Conservation (phyloP, 2,329 filamentous ascomycete genomes). For the Simplicillium sp. region DNA sequence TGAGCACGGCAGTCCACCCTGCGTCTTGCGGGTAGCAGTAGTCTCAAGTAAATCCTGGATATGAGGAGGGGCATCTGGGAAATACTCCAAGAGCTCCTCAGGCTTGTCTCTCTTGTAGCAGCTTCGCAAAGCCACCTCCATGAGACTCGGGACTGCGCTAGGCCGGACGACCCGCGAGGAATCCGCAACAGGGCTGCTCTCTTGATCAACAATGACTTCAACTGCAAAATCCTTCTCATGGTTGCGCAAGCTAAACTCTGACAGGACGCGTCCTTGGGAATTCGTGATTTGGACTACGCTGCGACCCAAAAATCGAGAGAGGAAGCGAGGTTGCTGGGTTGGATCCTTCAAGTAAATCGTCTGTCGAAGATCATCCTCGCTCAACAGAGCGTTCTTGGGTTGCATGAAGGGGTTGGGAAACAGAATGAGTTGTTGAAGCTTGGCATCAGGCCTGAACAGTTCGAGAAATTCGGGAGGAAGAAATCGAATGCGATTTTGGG, state of each 20-base stretch:
- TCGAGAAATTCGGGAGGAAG: constrained; percentile 55
- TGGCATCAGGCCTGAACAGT: constrained; percentile 35
- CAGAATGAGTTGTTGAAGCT: constrained; percentile 42
- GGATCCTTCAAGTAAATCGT: constrained; percentile 5
- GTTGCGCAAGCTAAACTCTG: background rate
- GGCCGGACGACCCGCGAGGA: constrained; percentile 9
- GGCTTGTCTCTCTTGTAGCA: constrained; percentile 34
- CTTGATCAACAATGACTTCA: constrained; percentile 9
- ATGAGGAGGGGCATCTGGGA: constrained; percentile 30
- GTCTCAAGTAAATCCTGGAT: constrained; percentile 29
- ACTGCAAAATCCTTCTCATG: constrained; percentile 6
- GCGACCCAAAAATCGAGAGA: constrained; percentile 5
- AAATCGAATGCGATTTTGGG: constrained; percentile 50
- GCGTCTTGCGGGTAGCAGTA: constrained; percentile 30
- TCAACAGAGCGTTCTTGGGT: constrained; percentile 17
- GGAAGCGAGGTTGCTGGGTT: constrained; percentile 5
- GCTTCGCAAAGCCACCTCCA: constrained; percentile 39
- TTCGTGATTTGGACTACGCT: constrained; percentile 3
- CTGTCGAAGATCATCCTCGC: background rate
- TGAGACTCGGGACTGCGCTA: constrained; percentile 35
- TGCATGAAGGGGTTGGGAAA: constrained; percentile 55
- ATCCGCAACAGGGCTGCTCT: background rate
- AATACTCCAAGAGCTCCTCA: constrained; percentile 29
- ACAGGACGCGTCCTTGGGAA: constrained; percentile 3
- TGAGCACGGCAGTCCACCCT: constrained; percentile 41